These are phyloP conservation scores for Endothia cerciana DNA, from an alignment of 2,329 filamentous ascomycete species.

Conservation along the genomic window DNA sequence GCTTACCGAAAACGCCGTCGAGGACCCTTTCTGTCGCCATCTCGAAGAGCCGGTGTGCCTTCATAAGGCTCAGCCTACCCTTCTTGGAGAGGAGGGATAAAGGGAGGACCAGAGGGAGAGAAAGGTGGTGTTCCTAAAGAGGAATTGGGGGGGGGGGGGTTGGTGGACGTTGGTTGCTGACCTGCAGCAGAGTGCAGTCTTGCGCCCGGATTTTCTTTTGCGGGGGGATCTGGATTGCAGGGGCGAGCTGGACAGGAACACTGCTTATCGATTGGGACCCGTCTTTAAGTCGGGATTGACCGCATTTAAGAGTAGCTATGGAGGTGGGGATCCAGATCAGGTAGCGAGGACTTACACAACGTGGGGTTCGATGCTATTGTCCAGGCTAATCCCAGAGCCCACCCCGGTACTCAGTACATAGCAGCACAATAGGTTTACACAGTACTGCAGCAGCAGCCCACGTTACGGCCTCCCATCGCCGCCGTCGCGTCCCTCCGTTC, in stretches of 20 bases:
- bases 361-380: background rate
- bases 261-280: conserved; percentile 12
- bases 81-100: background rate
- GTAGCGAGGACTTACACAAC: background rate
- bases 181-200: background rate
- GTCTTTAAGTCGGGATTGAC: background rate
- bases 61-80: conserved; percentile 17
- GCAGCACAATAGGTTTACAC: background rate
- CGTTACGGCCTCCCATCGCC: background rate
- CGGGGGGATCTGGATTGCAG: conserved; percentile 5
- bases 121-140: too few relatives aligned
- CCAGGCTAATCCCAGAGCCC: background rate
- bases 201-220: conserved; percentile 9
- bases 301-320: background rate
- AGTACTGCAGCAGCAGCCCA: background rate
- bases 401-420: background rate
- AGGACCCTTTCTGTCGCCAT: conserved; percentile 59
- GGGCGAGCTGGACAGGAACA: background rate
- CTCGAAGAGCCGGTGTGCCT: conserved; percentile 41
- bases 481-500: background rate
- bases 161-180: background rate
- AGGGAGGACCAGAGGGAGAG: background rate
- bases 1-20: conserved; percentile 63
- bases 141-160: background rate
- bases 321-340: background rate